Base-by-base conservation (phyloP, 345 rosid genomes). In the Linum lewisii region DNA sequence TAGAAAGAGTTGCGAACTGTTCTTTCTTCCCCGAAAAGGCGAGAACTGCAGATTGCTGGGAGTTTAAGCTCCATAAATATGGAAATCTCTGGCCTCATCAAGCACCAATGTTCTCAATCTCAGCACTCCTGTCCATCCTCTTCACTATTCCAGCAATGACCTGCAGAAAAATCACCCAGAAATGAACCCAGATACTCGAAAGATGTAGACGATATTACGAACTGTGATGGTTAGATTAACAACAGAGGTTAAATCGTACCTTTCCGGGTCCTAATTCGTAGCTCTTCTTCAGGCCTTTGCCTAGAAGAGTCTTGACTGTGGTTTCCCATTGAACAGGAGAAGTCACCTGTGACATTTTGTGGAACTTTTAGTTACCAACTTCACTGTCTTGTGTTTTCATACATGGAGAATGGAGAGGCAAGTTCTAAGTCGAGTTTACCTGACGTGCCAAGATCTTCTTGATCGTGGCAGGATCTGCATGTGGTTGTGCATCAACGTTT, bases 251-350 rank as follows among this genome's bases (percentile, higher is more conserved):
- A 57, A 47, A 42, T 54, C 24, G 7, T 75, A 89, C 99, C 96
- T 90, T 94, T 77, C 99, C 99, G 42, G 97, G 96, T 65, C 99
- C 97, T 69, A 90, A 71, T 72, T 94, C 99, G 16, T 83, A 94
- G 69, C 96, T 82, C 68, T 77, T 82, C 75, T 72, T 78, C 69
- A 90, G 69, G 63, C 99, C 95, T 77, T 67, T 84, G 52, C 74
- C 54, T 20, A 90, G 79, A 59, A 94, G 87, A 60, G 90, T 80
- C 70, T 76, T 90, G 34, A 94, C 79, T 37, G 99, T 85, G 32
- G 88, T 85, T 81, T 94, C 99, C 99, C 99, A 87, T 71, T 87
- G 97, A 66, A 94, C 99, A n/a, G 96, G 97, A 66, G 96, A 90
- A 34, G 96, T 90, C 60, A 84, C 99, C 99, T 94, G 73, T n/a